These are phyloP conservation scores for Ophiostoma populinum DNA, from an alignment of 2,329 filamentous ascomycete genomes.

Conservation along the genomic window DNA sequence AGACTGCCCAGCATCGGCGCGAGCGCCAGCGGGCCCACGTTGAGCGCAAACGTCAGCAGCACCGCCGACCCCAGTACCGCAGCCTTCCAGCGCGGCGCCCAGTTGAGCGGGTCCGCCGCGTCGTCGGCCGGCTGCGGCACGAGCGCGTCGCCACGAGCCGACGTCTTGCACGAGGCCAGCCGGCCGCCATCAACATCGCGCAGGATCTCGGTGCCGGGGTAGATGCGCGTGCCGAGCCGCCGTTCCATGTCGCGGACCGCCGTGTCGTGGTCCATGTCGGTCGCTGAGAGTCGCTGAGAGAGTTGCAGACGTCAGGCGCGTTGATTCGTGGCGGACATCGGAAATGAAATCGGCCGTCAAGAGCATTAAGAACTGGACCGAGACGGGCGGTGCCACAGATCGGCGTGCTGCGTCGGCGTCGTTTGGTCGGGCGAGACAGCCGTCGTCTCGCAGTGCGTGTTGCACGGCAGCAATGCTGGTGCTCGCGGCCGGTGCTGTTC, in stretches of 20 bases:
- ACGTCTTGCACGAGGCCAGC: conserved; percentile 19
- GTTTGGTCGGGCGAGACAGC: no score
- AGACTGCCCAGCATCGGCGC: conserved; percentile 41
- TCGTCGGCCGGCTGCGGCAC: conserved; percentile 30
- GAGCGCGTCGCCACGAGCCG: conserved; percentile 27
- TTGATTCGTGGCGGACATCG: no score
- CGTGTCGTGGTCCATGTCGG: no score
- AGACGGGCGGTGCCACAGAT: no score
- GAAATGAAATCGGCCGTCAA: no score
- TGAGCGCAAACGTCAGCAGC: conserved; percentile 24
- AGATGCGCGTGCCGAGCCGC: conserved; percentile 14
- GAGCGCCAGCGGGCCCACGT: conserved; percentile 22
- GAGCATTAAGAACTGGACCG: no score
- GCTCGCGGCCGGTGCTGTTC: no score
- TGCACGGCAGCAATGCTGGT: no score
- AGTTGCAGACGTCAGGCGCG: no score
- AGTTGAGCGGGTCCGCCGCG: conserved; percentile 31
- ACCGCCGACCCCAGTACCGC: conserved; percentile 17
- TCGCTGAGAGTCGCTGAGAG: conserved; percentile 5
- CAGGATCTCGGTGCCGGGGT: conserved; percentile 23
- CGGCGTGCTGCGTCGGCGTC: no score
- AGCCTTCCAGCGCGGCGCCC: conserved; percentile 28
- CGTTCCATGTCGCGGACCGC: conserved; percentile 8
- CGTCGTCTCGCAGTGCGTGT: no score
- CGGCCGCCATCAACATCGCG: conserved; percentile 32